These are phyloP conservation scores for Aurifilum marmelostoma DNA, from an alignment of 2,329 filamentous ascomycete genomes.

Conservation along the genomic window DNA sequence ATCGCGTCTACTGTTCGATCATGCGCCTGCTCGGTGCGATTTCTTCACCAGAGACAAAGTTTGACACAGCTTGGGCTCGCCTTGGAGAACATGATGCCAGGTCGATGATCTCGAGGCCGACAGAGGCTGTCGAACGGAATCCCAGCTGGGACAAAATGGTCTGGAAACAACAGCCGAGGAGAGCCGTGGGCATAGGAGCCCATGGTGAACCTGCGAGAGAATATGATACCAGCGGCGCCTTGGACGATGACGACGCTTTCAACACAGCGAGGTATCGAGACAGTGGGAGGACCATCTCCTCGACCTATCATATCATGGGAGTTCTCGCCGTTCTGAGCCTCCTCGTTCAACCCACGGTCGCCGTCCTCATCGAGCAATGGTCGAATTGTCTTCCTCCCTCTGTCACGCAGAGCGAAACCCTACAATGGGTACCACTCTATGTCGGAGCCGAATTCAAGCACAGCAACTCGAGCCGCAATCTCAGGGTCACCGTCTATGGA, in stretches of 20 bases:
- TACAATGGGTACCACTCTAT: conserved; percentile 80
- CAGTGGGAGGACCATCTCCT: neutral
- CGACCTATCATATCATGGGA: conserved; percentile 34
- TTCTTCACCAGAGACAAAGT: conserved; percentile 20
- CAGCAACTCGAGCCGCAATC: conserved; percentile 59
- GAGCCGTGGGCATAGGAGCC: neutral
- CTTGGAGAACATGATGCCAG: conserved; percentile 24
- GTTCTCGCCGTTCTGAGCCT: conserved; percentile 44
- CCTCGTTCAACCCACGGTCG: conserved; percentile 43
- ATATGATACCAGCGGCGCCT: neutral
- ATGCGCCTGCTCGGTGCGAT: conserved; percentile 28
- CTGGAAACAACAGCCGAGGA: conserved; percentile 10
- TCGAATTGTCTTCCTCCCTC: conserved; percentile 77
- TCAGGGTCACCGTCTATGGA: conserved; percentile 83
- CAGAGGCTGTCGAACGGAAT: conserved; percentile 12
- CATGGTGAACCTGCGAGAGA: neutral
- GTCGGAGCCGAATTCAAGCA: conserved; percentile 76
- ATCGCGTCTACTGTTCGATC: conserved; percentile 17
- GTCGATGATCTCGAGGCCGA: conserved; percentile 4
- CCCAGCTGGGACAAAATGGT: conserved; percentile 7
- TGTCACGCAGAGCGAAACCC: conserved; percentile 59
- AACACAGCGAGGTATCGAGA: neutral
- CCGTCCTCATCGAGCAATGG: conserved; percentile 74
- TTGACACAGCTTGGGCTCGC: conserved; percentile 13
- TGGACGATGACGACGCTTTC: neutral